Evolutionary conservation across 106 monocot species (phyloP).

Genomic region (Narthecium ossifragum): DNA sequence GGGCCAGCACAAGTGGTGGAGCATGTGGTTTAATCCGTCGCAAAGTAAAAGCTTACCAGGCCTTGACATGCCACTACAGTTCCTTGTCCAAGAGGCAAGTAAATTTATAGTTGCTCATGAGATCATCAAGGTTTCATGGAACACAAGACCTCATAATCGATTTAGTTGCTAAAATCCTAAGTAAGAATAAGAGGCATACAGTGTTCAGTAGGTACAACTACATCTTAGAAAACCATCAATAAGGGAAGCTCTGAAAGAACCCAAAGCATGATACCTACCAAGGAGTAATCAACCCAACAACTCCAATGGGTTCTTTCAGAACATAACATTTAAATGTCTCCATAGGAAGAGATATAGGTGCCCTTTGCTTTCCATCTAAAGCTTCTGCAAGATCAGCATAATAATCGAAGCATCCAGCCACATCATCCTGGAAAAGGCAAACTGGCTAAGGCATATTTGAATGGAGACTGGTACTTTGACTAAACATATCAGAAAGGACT

Average conservation of each 20-base stretch:
- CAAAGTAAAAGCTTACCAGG: no score
- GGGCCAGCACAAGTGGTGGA: no score
- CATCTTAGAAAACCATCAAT: no score
- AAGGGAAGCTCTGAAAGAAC: not conserved
- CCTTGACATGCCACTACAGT: no score
- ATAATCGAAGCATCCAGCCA: constrained; percentile 96
- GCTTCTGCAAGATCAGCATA: constrained; percentile 93
- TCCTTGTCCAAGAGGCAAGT: no score
- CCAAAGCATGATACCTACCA: constrained; percentile 49
- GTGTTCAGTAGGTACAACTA: no score
- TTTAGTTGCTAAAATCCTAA: no score
- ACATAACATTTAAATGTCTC: constrained; percentile 77
- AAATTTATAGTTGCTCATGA: no score
- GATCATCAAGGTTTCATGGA: no score
- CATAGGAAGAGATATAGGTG: constrained; percentile 85
- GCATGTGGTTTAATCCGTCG: no score
- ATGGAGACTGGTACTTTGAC: not conserved
- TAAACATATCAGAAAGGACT: not conserved
- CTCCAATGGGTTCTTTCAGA: constrained; percentile 84
- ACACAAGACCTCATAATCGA: no score
- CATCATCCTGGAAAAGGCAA: constrained; percentile 74
- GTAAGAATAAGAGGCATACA: no score
- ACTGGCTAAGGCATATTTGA: not conserved
- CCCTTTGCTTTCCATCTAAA: constrained; percentile 72
- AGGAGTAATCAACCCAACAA: constrained; percentile 94